Conservation (phyloP, 2,329 filamentous ascomycete species). For the Trichoderma harzianum region DNA sequence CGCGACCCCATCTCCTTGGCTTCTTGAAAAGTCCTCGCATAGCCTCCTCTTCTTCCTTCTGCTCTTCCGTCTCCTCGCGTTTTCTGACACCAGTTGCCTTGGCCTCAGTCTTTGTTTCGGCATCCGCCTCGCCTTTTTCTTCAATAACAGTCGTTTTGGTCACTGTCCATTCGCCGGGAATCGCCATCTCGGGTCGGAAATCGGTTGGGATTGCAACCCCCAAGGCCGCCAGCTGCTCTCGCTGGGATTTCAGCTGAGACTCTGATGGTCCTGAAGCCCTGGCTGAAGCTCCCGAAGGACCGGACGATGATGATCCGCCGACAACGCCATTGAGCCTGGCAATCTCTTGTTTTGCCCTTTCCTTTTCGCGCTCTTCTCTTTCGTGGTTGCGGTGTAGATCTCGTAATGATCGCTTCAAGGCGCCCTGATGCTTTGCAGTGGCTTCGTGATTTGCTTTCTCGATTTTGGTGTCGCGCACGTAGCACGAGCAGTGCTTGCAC, state of each 20-base stretch:
- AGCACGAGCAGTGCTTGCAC: constrained; percentile 95
- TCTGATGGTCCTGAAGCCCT: constrained; percentile 34
- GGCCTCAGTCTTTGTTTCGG: constrained; percentile 41
- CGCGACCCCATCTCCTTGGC: constrained; percentile 52
- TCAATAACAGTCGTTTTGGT: constrained; percentile 60
- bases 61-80: constrained; percentile 56
- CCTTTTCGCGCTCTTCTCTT: constrained; percentile 74
- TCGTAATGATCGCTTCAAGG: constrained; percentile 83
- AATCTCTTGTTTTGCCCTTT: constrained; percentile 78
- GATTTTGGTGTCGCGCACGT: constrained; percentile 85
- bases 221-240: constrained; percentile 82
- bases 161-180: constrained; percentile 84
- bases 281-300: constrained; percentile 20
- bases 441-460: constrained; percentile 87
- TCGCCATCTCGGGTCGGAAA: constrained; percentile 74
- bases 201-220: constrained; percentile 81
- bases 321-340: constrained; percentile 80
- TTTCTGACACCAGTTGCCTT: constrained; percentile 60
- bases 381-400: constrained; percentile 85
- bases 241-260: constrained; percentile 74
- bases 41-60: constrained; percentile 58
- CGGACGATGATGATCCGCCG: constrained; percentile 39
- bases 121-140: constrained; percentile 40
- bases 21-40: constrained; percentile 60
- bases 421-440: constrained; percentile 78